These are phyloP conservation scores for Scutellaria baicalensis DNA, from an alignment of 257 asterid species.

Conservation along the genomic window DNA sequence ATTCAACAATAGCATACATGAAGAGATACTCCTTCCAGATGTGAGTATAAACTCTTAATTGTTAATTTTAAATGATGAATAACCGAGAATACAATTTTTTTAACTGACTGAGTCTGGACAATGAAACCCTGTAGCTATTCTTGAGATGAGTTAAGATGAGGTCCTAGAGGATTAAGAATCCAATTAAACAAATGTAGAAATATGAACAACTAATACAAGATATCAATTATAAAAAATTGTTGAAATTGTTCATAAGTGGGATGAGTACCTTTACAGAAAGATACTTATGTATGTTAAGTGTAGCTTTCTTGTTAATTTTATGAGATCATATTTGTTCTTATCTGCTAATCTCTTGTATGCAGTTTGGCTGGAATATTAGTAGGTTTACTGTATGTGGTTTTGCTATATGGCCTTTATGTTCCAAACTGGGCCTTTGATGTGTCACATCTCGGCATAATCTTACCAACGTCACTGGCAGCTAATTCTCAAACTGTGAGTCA, in stretches of 20 bases:
- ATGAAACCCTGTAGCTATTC: background rate
- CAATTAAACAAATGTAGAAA: background rate
- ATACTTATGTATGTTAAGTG: background rate
- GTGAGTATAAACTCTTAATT: slow-evolving; percentile 40
- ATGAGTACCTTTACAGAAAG: background rate
- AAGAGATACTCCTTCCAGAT: slow-evolving; percentile 69
- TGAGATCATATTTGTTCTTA: background rate
- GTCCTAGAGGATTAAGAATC: background rate
- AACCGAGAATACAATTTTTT: background rate
- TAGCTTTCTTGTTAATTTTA: background rate
- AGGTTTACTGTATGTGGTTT: slow-evolving; percentile 46
- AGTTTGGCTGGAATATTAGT: slow-evolving; percentile 49
- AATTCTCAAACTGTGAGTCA: slow-evolving; percentile 52
- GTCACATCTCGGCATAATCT: slow-evolving; percentile 28
- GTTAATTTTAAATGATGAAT: background rate
- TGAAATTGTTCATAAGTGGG: background rate
- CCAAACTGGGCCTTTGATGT: slow-evolving; percentile 73
- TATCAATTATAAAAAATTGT: background rate
- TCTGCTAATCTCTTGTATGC: slow-evolving; percentile 24
- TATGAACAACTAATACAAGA: background rate
- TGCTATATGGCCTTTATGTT: slow-evolving; percentile 69
- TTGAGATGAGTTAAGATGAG: background rate
- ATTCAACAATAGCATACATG: slow-evolving; percentile 51
- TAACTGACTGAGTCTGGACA: background rate
- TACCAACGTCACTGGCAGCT: slow-evolving; percentile 30